Base-by-base conservation (phyloP, 2,329 filamentous ascomycete species). In the Xylariomycetidae sp. region DNA sequence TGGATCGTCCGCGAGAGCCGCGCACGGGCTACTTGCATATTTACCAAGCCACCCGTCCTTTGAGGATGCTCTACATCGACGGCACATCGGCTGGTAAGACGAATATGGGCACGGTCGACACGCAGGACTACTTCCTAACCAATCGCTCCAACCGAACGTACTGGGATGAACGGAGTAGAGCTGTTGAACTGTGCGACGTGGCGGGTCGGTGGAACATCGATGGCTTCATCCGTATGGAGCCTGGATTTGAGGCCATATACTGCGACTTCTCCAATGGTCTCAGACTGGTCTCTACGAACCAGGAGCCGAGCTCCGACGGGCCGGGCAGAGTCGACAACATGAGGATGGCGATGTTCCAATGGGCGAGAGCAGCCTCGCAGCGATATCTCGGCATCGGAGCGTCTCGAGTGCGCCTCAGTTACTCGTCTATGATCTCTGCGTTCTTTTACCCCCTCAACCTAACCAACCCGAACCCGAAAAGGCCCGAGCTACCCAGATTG, bases 31-130 rank as follows among this genome's bases (percentile, higher is more conserved):
- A 79, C 46, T 62, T 87, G 2, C 82, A 87, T 47, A 80, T 73
- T 0, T 88, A 86, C 50, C 66, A 66, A 6, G 70, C 80, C 3
- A 70, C 61, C 2, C 67, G 73, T 11, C 62, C 72, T 4, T 60
- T 86, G 1, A 69, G 70, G 9, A 62, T 86, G 3, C 59, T 88
- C 3, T 85, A 86, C 48, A 53, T 87, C 12, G 84, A 88, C 49
- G 83, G 83, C 4, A 79, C 81, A 65, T 73, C 74, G 3, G 83
- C 80, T 0, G 82, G 69, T 2, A 87, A 87, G 45, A 75, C 74
- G 0, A 31, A 49, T 2, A 75, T 79, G 49, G 83, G 82, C 4
- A 85, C 81, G 0, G 64, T 86, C 3, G 82, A 87, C 49, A 69
- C 74, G 0, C 80, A 85, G 47, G 82, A 87, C 47, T 51, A 69